Evolutionary conservation across 1,284 basidiomycete genomes (phyloP), one percentile per base, ranked within the genome.

Genomic region (Phellinidium pouzarii): DNA sequence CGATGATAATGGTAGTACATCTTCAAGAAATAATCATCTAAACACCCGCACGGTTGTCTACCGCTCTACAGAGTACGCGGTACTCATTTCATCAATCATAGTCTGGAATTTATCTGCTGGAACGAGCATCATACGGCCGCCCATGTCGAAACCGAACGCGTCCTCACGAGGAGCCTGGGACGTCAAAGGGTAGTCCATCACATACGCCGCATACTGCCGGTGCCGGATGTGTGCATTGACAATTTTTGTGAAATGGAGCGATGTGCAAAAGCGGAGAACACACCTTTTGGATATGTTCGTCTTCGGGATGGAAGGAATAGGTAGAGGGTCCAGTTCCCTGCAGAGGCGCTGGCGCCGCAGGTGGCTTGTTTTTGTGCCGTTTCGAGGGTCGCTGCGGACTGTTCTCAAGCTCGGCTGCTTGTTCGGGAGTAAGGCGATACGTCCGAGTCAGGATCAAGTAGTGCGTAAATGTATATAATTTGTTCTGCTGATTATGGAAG

Each of bases 221-320:
- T 8, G 44, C 38, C 44, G 44, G 37, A 38, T 47, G 53, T 11
- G 3, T 25, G 22, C 50, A 37, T 41, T 56, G 29, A 3, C 9
- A 44, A 19, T 25, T 19, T 27, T 7, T n/a, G 17, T 2, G 2
- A 36, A 29, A 27, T 44, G 12, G 22, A n/a, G 3, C 34, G 9
- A 37, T 31, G 19, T 7, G 40, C 6, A 9, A 38, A 9, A 8
- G 19, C 7, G 25, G 31, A 8, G 7, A 31, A 51, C 38, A 43
- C 48, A 88, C 90, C 71, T 81, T 69, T 58, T 78, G 76, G 46
- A 92, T 82, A 49, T 75, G 72, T 47, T 85, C 84, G 66, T 95
- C 93, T 65, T 96, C 93, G 0, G 87, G 84, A 64, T 96, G 93
- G 70, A 91, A 94, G 0, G 80, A 71, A 61, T 83, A 88, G 19